A percentile compares a stretch with the other conserved stretches of the same genome.
phyloP scores from a whole-genome alignment of 805 yeast genomes.

The Candida piceae region DNA sequence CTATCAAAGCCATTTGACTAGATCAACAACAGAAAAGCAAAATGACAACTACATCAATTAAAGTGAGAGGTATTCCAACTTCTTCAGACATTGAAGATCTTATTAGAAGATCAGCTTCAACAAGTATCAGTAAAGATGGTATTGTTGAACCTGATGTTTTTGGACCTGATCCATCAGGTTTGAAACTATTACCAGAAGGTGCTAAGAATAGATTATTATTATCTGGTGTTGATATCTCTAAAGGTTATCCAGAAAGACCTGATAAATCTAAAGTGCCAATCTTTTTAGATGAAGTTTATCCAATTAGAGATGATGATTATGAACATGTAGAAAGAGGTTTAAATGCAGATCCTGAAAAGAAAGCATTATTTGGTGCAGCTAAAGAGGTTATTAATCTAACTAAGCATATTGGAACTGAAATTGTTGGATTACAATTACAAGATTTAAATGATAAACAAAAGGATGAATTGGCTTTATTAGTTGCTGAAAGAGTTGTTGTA shows the following conservation, averaged over 20 bases:
- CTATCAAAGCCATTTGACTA: too few species aligned
- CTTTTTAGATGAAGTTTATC: constrained; percentile 36
- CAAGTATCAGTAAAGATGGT: background rate
- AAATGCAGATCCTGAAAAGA: constrained; percentile 38
- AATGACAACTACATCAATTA: background rate
- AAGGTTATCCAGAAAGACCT: constrained; percentile 40
- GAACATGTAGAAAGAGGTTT: constrained; percentile 33
- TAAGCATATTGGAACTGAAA: constrained; percentile 45
- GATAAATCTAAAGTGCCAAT: constrained; percentile 30
- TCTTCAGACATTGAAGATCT: background rate
- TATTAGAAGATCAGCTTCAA: background rate
- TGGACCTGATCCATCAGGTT: constrained; percentile 21
- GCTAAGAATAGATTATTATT: constrained; percentile 29
- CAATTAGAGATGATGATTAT: constrained; percentile 31
- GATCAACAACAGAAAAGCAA: too few species aligned
- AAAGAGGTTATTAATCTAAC: constrained; percentile 39
- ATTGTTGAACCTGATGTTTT: background rate
- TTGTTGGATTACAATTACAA: constrained; percentile 40
- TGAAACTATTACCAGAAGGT: constrained; percentile 26
- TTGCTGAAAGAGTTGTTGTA: constrained; percentile 49
- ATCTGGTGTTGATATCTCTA: constrained; percentile 31
- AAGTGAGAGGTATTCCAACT: background rate
- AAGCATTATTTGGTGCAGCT: constrained; percentile 37
- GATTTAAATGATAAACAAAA: constrained; percentile 39
- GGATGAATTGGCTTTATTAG: constrained; percentile 43